Percentiles rank a stretch among this genome's conserved stretches.
These are phyloP conservation scores for Stipa capillata DNA, from an alignment of 176 grass and related monocot genomes.

Conservation along the genomic window DNA sequence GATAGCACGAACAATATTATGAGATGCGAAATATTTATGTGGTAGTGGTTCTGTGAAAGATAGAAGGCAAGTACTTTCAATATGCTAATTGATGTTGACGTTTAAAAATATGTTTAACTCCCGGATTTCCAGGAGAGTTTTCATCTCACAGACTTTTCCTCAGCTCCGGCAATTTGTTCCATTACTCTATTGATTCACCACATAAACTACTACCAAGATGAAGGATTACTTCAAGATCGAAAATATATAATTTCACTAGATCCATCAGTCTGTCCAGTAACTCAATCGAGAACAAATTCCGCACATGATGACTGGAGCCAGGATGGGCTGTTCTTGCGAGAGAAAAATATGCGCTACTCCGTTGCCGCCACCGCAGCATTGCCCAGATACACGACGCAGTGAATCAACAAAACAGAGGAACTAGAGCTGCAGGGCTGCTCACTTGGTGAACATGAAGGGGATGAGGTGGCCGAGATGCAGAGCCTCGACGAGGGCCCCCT, in stretches of 20 bases:
- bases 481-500: conserved; percentile 89
- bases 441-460: conserved; percentile 99
- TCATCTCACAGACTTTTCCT: not conserved
- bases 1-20: not conserved
- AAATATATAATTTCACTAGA: not conserved
- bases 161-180: not conserved
- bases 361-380: not conserved
- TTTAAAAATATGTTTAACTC: not conserved
- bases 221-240: not conserved
- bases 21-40: not conserved
- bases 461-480: conserved; percentile 88
- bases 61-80: not conserved
- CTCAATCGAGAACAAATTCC: not conserved
- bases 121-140: not conserved
- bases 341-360: not conserved
- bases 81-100: not conserved
- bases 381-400: not conserved
- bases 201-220: not conserved
- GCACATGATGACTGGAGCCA: not conserved
- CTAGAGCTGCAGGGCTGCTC: not conserved
- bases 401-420: not conserved
- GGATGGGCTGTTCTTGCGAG: not conserved
- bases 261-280: not conserved
- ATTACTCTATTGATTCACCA: not conserved
- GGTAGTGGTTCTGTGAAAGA: not conserved